Percentiles rank a stretch among this genome's conserved stretches.
phyloP scores from a whole-genome alignment of 2,329 filamentous ascomycete genomes.

The Colletotrichum chlorophyti region DNA sequence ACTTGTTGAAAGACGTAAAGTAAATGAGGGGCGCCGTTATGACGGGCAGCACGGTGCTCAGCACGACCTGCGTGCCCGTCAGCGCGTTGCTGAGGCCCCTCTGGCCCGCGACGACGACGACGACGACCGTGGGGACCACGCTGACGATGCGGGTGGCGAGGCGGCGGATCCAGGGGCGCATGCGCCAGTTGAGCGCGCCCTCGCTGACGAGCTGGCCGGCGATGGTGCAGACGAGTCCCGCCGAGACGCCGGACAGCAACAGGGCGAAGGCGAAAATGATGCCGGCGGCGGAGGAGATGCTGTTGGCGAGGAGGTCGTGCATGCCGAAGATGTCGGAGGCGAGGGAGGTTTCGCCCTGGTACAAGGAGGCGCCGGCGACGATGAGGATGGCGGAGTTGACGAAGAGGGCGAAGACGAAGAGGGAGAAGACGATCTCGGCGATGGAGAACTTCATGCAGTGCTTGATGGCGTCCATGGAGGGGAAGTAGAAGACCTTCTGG shows the following conservation, averaged over 20 bases:
- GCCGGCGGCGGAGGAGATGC: conserved; percentile 77
- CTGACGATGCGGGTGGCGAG: conserved; percentile 80
- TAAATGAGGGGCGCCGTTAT: conserved; percentile 82
- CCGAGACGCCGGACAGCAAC: conserved; percentile 79
- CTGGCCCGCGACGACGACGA: conserved; percentile 78
- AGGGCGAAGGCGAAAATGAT: conserved; percentile 85
- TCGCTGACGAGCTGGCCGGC: conserved; percentile 89
- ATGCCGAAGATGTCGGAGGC: conserved; percentile 85
- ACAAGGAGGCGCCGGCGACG: conserved; percentile 81
- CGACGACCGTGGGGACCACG: conserved; percentile 82
- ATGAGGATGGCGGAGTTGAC: conserved; percentile 88
- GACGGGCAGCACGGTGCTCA: conserved; percentile 82
- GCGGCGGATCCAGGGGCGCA: conserved; percentile 80
- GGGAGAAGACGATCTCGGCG: conserved; percentile 71
- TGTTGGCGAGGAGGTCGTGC: conserved; percentile 71
- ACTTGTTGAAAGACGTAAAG: conserved; percentile 80
- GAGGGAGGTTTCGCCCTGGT: conserved; percentile 63
- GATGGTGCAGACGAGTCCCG: conserved; percentile 88
- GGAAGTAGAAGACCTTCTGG: conserved; percentile 69
- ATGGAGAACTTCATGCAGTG: conserved; percentile 79
- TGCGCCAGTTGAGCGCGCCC: conserved; percentile 77
- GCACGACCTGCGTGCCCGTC: conserved; percentile 77
- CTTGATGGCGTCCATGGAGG: conserved; percentile 75
- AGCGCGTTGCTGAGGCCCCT: conserved; percentile 74
- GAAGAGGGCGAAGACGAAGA: conserved; percentile 85